Conservation (phyloP, 371 early-diverging fungal genomes). For the Aphelidium insulamus region DNA sequence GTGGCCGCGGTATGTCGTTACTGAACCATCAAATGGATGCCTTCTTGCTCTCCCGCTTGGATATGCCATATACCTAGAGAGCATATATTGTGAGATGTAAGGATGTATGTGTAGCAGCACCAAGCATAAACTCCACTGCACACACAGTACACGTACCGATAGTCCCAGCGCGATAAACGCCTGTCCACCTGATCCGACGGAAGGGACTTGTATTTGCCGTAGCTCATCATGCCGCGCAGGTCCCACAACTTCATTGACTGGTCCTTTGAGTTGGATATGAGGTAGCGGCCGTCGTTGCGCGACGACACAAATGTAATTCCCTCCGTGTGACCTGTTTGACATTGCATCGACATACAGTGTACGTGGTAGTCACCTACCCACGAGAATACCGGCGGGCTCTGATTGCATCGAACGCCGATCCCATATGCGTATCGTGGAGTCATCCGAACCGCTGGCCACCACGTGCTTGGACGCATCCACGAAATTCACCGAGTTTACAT, state of each 20-base stretch:
- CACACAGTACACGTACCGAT: conserved; percentile 10
- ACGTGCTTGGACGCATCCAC: conserved; percentile 31
- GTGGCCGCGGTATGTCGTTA: conserved; percentile 28
- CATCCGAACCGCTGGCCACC: conserved; percentile 34
- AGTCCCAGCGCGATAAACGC: conserved; percentile 9
- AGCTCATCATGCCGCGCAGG: conserved; percentile 10
- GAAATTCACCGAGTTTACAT: conserved; percentile 34
- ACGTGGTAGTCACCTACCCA: too few species aligned
- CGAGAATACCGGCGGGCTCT: conserved; percentile 25
- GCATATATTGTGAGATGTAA: not conserved
- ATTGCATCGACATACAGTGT: too few species aligned
- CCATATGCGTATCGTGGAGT: conserved; percentile 19
- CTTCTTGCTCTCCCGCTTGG: conserved; percentile 1
- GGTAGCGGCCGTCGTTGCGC: conserved; percentile 36
- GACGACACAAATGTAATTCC: conserved; percentile 35
- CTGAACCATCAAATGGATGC: conserved; percentile 25
- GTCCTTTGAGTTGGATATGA: conserved; percentile 22
- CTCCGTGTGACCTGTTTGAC: conserved; percentile 43
- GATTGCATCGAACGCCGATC: conserved; percentile 24
- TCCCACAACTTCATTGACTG: conserved; percentile 41
- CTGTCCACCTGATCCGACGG: not conserved
- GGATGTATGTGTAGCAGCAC: not conserved
- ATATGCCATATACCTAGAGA: conserved; percentile 4
- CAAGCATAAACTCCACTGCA: not conserved
- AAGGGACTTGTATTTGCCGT: not conserved